Evolutionary conservation across 352 stramenopile genomes (phyloP).

Genomic region (Pythium dissotocum): DNA sequence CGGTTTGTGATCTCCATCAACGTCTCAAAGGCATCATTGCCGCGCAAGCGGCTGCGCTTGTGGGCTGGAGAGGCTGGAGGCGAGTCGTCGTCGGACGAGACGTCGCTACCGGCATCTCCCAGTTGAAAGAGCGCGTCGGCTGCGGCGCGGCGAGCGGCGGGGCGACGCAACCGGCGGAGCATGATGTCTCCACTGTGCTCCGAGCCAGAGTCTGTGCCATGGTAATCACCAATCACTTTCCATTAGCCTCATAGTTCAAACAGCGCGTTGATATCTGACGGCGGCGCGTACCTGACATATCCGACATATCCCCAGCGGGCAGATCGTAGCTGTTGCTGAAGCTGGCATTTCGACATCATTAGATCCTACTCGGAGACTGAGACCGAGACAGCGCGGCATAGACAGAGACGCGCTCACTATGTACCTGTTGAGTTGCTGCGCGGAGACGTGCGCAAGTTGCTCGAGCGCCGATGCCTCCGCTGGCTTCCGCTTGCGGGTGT

Average conservation of each 20-base stretch:
- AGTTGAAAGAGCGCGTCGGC: not conserved
- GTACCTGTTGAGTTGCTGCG: slow-evolving; percentile 22
- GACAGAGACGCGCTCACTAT: not conserved
- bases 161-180: slow-evolving; percentile 21
- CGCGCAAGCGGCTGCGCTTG: slow-evolving; percentile 14
- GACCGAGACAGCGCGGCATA: not conserved
- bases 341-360: not conserved
- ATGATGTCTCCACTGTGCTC: slow-evolving; percentile 21
- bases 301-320: not conserved
- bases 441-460: slow-evolving; percentile 18
- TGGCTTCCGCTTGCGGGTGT: slow-evolving; percentile 32
- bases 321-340: slow-evolving; percentile 1
- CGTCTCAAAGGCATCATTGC: not conserved
- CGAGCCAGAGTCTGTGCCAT: slow-evolving; percentile 18
- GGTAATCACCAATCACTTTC: not conserved
- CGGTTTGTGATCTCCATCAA: not conserved
- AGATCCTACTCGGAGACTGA: not conserved
- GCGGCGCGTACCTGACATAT: slow-evolving; percentile 12
- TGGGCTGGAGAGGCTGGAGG: not conserved
- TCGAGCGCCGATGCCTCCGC: slow-evolving; percentile 16
- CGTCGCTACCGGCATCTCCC: not conserved
- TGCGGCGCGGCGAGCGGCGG: not conserved
- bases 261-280: not conserved
- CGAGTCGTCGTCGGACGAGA: not conserved
- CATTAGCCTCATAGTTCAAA: not conserved